Evolutionary conservation across 208 protist genomes (phyloP), one percentile per base, ranked within the genome.

Genomic region (Leishmania guyanensis): DNA sequence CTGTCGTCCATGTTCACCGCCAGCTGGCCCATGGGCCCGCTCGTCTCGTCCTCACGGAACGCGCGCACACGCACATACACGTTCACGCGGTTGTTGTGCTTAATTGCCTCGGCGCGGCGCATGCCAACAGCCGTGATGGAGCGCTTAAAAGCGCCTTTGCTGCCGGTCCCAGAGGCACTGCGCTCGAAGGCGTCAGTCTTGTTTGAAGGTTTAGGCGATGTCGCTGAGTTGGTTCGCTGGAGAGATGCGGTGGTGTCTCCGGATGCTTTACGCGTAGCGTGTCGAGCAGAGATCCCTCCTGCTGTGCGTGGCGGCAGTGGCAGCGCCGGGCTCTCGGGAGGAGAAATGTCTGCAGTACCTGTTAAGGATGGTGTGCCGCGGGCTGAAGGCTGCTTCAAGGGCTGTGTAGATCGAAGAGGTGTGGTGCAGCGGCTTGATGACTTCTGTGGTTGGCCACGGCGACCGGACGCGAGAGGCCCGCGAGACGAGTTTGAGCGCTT

Each of bases 1-100:
- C 91, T 79, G 71, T 92, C 91, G 71, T 91, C 88, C 91, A 95
- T 95, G 72, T 82, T 79, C 64, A 66, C 60, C n/a, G 60, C 60
- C 60, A 66, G 60, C 60, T 66, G 60, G 9, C 60, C 94, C 91
- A 20, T 89, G 90, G 6, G 92, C 83, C 78, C 87, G 82, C 33
- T 56, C 74, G 65, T 80, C 72, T 95, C 91, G 77, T 88, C 77
- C 10, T 77, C 68, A 36, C 77, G 68, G 80, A 95, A 97, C 65
- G 86, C 92, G 85, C 93, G 93, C 74, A 97, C 91, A 80, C 92
- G 94, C 78, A 90, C 94, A 76, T 97, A 97, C 33, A 97, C 92
- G 80, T 94, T 97, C 48, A 97, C 92, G 26, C 91, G 89, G 75
- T 92, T 93, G 80, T 94, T 90, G 46, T 85, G 82, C 76, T 88